Percentiles rank a stretch among this genome's conserved stretches.
Evolutionary conservation across 2,329 filamentous ascomycete genomes (phyloP).

Genomic region (Anisogramma anomala): DNA sequence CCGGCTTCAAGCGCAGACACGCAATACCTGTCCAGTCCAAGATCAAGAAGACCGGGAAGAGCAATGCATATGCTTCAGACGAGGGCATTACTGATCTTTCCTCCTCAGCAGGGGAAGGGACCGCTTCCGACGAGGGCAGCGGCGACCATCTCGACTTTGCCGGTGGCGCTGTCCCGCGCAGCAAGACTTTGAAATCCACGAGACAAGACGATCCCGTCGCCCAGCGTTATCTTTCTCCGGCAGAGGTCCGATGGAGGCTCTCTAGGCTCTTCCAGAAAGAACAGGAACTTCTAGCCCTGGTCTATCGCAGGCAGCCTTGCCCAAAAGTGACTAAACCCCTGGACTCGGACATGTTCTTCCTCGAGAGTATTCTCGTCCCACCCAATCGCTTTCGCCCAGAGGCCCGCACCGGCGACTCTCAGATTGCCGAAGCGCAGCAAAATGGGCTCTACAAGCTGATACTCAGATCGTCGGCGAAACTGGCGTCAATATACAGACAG

Average conservation of each 20-base stretch:
- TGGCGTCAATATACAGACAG: conserved; percentile 51
- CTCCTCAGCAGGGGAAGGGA: conserved; percentile 31
- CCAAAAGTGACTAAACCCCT: conserved; percentile 45
- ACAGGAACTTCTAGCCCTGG: conserved; percentile 66
- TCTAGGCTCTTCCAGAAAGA: conserved; percentile 77
- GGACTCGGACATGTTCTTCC: conserved; percentile 88
- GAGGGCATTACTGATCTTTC: conserved; percentile 59
- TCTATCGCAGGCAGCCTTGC: conserved; percentile 66
- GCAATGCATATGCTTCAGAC: conserved; percentile 40
- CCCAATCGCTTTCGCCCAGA: conserved; percentile 88
- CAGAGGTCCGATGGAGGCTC: conserved; percentile 72
- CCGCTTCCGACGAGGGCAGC: conserved; percentile 28
- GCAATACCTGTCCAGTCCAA: conserved; percentile 47
- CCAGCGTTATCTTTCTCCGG: conserved; percentile 70
- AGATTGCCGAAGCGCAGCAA: conserved; percentile 78
- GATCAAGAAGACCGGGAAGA: conserved; percentile 24
- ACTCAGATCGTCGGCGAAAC: conserved; percentile 59
- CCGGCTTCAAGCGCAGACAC: conserved; percentile 55
- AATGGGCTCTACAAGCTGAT: conserved; percentile 83
- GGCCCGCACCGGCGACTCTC: conserved; percentile 65
- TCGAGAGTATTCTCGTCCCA: conserved; percentile 74
- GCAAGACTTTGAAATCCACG: conserved; percentile 28
- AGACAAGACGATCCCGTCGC: conserved; percentile 26
- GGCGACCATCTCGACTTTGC: conserved; percentile 40
- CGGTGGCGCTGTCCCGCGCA: conserved; percentile 47